A percentile compares a stretch with the other conserved stretches of the same genome.
Conservation (phyloP, 73 alveolate genomes). For the Stentor roeselii region DNA sequence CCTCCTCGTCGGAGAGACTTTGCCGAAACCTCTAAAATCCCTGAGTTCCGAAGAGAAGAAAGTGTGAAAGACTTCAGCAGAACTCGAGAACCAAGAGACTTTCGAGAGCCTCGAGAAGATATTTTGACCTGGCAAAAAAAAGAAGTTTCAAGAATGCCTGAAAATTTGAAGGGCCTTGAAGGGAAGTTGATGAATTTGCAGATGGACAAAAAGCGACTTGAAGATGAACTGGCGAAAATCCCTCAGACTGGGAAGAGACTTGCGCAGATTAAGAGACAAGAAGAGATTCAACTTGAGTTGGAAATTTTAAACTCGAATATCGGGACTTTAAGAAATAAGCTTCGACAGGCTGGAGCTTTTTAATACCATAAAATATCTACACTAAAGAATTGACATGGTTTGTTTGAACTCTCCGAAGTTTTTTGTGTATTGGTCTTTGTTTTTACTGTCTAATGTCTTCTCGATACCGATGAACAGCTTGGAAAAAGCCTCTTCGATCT, state of each 20-base stretch:
- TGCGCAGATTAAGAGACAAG: neutral
- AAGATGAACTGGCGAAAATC: neutral
- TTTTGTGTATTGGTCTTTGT: neutral
- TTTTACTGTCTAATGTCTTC: neutral
- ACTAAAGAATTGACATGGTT: neutral
- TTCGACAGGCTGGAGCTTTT: neutral
- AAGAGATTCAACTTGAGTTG: neutral
- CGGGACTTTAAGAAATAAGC: neutral
- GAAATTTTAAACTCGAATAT: neutral
- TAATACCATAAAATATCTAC: neutral
- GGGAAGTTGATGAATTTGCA: neutral
- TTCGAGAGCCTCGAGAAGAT: neutral
- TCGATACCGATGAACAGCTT: neutral
- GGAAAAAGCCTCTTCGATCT: neutral
- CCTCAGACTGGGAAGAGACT: neutral
- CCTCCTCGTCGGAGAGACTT: too few relatives aligned
- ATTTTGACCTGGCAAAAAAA: neutral
- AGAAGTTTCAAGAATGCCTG: neutral
- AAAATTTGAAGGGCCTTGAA: neutral
- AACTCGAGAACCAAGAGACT: neutral
- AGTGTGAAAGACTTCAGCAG: neutral
- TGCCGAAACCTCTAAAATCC: too few relatives aligned
- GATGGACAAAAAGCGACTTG: slow-evolving; percentile 3
- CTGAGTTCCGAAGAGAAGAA: neutral
- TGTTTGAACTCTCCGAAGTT: slow-evolving; percentile 1